Conservation (phyloP, 106 monocot species). For the Apostasia shenzhenica region DNA sequence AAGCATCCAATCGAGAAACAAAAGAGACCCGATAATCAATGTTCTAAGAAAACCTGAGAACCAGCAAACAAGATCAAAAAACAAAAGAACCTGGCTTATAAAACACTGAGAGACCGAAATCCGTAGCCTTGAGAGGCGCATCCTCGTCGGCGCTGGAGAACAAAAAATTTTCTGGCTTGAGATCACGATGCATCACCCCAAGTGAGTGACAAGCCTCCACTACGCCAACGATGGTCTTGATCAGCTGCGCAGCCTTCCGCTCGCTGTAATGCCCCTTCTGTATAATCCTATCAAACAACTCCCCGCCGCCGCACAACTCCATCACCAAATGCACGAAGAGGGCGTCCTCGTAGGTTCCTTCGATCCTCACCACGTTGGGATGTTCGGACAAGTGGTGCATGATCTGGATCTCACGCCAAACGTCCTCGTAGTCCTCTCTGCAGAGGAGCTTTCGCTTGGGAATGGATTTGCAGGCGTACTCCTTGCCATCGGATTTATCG, state of each 20-base stretch:
- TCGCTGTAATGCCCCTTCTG: constrained; percentile 33
- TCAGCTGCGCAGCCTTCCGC: constrained; percentile 20
- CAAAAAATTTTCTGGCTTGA: constrained; percentile 19
- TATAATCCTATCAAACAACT: constrained; percentile 26
- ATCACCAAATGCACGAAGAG: constrained; percentile 26
- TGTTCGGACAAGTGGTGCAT: constrained; percentile 36
- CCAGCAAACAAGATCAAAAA: neutral
- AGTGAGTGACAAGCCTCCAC: neutral
- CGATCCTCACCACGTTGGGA: constrained; percentile 21
- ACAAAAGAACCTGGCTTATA: constrained; percentile 11
- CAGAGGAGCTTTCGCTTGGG: constrained; percentile 31
- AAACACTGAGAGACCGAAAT: constrained; percentile 12
- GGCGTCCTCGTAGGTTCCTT: constrained; percentile 25
- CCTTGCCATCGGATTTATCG: constrained; percentile 15
- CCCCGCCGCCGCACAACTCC: constrained; percentile 22
- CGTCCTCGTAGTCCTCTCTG: constrained; percentile 31
- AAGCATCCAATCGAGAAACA: too few species aligned
- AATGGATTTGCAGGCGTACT: constrained; percentile 32
- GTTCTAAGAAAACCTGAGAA: neutral
- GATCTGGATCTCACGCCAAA: constrained; percentile 35
- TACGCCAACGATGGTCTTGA: constrained; percentile 14
- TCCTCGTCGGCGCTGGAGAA: constrained; percentile 12
- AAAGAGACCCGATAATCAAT: neutral
- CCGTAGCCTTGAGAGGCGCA: neutral
- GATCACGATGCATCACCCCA: neutral